A percentile compares a stretch with the other conserved stretches of the same genome.
These are phyloP conservation scores for Pyracantha coccinea DNA, from an alignment of 331 rosid genomes.

Conservation along the genomic window DNA sequence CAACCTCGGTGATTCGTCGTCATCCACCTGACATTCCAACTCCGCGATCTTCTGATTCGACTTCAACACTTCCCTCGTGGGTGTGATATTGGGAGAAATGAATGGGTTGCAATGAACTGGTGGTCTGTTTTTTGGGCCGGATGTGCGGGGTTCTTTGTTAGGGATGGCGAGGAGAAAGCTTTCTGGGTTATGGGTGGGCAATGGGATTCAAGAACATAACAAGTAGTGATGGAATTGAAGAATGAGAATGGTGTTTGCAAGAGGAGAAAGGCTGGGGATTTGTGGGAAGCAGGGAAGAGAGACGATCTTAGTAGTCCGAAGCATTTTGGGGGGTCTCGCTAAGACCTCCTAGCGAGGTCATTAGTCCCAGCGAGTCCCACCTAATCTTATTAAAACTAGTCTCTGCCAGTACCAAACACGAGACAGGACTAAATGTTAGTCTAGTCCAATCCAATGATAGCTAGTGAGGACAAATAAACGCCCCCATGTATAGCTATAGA, in stretches of 20 bases:
- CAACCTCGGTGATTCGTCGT: too few species aligned
- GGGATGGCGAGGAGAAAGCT: constrained; percentile 29
- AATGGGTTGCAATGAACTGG: constrained; percentile 61
- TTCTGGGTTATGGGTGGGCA: constrained; percentile 89
- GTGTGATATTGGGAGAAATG: constrained; percentile 47
- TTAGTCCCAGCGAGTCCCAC: too few species aligned
- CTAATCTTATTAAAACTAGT: too few species aligned
- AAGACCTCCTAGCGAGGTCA: too few species aligned
- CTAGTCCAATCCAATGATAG: too few species aligned
- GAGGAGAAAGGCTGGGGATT: constrained; percentile 65
- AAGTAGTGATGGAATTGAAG: constrained; percentile 55
- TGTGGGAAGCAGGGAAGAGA: constrained; percentile 66
- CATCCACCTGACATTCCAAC: too few species aligned
- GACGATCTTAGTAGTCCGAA: too few species aligned
- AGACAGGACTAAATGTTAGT: too few species aligned
- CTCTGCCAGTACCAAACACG: too few species aligned
- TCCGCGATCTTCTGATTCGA: constrained; percentile 44
- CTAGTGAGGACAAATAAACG: too few species aligned
- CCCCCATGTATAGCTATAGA: too few species aligned
- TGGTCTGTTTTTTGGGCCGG: constrained; percentile 61
- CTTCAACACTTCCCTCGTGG: constrained; percentile 33
- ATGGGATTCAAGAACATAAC: constrained; percentile 66
- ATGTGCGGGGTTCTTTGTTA: constrained; percentile 62
- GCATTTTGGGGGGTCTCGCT: too few species aligned
- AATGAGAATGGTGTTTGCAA: constrained; percentile 23